Evolutionary conservation across 2,329 filamentous ascomycete genomes (phyloP).

Genomic region (Nannizziopsis arthrosporioides): DNA sequence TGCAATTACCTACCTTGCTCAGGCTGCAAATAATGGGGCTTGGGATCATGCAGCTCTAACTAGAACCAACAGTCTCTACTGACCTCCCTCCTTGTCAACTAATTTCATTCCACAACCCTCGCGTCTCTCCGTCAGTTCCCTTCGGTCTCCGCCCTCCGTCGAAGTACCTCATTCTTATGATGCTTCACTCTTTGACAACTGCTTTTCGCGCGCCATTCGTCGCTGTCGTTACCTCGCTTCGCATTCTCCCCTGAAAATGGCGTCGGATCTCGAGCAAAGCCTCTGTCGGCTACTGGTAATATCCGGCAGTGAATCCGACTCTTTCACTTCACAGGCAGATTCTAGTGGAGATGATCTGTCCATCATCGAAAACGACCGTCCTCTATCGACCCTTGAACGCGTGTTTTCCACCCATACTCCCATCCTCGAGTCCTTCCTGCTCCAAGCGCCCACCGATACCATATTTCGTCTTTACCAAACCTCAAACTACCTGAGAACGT

Average conservation of each 20-base stretch:
- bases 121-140: background rate
- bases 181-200: background rate
- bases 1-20: background rate
- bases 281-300: slow-evolving; percentile 2
- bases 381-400: slow-evolving; percentile 41
- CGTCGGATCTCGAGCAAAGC: slow-evolving; percentile 3
- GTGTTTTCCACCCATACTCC: slow-evolving; percentile 47
- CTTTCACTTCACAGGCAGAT: background rate
- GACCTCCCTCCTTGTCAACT: background rate
- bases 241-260: background rate
- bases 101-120: background rate
- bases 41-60: slow-evolving; percentile 6
- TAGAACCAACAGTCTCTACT: slow-evolving; percentile 5
- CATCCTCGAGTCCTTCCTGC: slow-evolving; percentile 47
- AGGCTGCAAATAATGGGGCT: slow-evolving; percentile 2
- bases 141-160: background rate
- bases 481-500: slow-evolving; percentile 43
- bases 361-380: slow-evolving; percentile 1
- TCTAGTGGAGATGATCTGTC: slow-evolving; percentile 3
- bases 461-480: slow-evolving; percentile 50
- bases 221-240: background rate
- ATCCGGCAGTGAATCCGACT: slow-evolving; percentile 4
- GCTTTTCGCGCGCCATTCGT: background rate
- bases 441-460: slow-evolving; percentile 45
- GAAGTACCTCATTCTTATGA: slow-evolving; percentile 6